Evolutionary conservation across 179 eudicot species (phyloP), one percentile per base, ranked within the genome.

Genomic region (Pouteria campechiana): DNA sequence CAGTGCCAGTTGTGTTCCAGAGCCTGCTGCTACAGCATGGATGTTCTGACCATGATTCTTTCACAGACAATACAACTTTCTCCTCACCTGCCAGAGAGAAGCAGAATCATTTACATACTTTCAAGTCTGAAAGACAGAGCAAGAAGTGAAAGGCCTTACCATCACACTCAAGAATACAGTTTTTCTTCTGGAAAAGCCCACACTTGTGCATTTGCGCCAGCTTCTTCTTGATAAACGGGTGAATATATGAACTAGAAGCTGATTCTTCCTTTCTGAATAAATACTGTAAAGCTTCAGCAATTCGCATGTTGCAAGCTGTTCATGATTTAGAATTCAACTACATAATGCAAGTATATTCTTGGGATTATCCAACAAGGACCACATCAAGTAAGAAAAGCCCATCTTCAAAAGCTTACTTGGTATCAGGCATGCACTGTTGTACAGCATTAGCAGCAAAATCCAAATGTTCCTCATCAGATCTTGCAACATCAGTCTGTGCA

Each of bases 61-160:
- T n/a, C n/a, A n/a, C n/a, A n/a, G n/a, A n/a, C n/a, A n/a, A n/a
- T n/a, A n/a, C n/a, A n/a, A n/a, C n/a, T n/a, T n/a, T n/a, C n/a
- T n/a, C n/a, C n/a, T n/a, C n/a, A n/a, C n/a, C n/a, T n/a, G n/a
- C n/a, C n/a, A n/a, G n/a, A n/a, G n/a, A n/a, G n/a, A n/a, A n/a
- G n/a, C n/a, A n/a, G n/a, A n/a, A n/a, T n/a, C n/a, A n/a, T n/a
- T n/a, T n/a, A n/a, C n/a, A n/a, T n/a, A n/a, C n/a, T n/a, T n/a
- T n/a, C n/a, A n/a, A n/a, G n/a, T n/a, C n/a, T n/a, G n/a, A n/a
- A n/a, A n/a, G n/a, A n/a, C n/a, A n/a, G n/a, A n/a, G n/a, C n/a
- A n/a, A n/a, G n/a, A n/a, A n/a, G n/a, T n/a, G n/a, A n/a, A n/a
- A 48, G 39, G 41, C 19, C 43, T 42, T 75, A 81, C 95, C 84